Evolutionary conservation across 768 basidiomycete species (phyloP).

Genomic region (Cystofilobasidium bisporidii): DNA sequence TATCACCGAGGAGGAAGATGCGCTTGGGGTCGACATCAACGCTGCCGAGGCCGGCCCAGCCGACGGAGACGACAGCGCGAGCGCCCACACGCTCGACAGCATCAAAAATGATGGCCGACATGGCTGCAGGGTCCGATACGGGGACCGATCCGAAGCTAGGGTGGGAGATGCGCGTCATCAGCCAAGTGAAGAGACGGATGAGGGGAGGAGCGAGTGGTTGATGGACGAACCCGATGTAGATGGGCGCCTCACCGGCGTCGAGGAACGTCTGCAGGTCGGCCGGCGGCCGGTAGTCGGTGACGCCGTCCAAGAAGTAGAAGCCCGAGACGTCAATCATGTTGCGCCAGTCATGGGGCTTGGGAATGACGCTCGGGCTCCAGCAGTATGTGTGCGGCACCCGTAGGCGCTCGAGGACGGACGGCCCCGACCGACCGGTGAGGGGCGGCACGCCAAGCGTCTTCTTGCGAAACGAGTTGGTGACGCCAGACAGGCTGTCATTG

Average conservation of each 20-base stretch:
- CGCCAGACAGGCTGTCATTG: conserved; percentile 48
- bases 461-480: conserved; percentile 52
- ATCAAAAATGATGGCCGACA: conserved; percentile 53
- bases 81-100: conserved; percentile 51
- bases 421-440: conserved; percentile 48
- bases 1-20: conserved; percentile 52
- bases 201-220: too few species aligned
- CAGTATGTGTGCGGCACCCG: conserved; percentile 56
- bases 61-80: conserved; percentile 55
- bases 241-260: conserved; percentile 47
- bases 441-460: conserved; percentile 47
- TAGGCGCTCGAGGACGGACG: conserved; percentile 48
- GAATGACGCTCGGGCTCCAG: conserved; percentile 52
- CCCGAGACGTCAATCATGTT: conserved; percentile 59
- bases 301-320: conserved; percentile 55
- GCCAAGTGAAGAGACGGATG: too few species aligned
- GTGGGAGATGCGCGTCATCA: background rate
- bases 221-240: conserved; percentile 55
- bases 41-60: conserved; percentile 52
- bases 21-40: conserved; percentile 48
- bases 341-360: conserved; percentile 57
- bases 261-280: conserved; percentile 48
- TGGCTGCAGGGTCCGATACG: conserved; percentile 49
- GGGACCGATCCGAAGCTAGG: conserved; percentile 57
- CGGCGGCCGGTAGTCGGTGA: conserved; percentile 44